Evolutionary conservation across 495 filamentous ascomycete genomes (phyloP).

Genomic region (Penicillium cosmopolitanum): DNA sequence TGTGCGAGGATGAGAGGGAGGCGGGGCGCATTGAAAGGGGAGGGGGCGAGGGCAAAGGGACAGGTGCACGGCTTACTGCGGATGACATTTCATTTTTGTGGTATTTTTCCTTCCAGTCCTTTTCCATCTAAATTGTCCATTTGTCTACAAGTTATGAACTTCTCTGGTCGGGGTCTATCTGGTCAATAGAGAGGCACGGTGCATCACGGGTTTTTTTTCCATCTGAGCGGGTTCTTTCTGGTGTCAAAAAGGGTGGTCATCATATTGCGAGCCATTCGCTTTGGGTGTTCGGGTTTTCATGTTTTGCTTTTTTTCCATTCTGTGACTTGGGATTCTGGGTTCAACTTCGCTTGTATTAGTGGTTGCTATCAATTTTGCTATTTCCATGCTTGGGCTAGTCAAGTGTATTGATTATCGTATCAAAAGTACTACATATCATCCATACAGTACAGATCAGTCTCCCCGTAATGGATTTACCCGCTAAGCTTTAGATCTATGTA

Average conservation of each 20-base stretch:
- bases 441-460: neutral
- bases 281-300: neutral
- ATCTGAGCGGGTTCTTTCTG: neutral
- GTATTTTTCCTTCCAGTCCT: conserved; percentile 2
- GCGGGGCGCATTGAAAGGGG: conserved; percentile 9
- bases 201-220: conserved; percentile 13
- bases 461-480: neutral
- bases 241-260: conserved; percentile 15
- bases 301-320: conserved; percentile 13
- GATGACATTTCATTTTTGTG: conserved; percentile 8
- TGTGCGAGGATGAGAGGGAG: conserved; percentile 17
- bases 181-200: conserved; percentile 17
- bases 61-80: conserved; percentile 10
- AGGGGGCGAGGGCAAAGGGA: conserved; percentile 3
- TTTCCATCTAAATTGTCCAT: conserved; percentile 5
- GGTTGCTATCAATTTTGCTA: neutral
- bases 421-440: neutral
- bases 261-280: conserved; percentile 8
- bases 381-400: neutral
- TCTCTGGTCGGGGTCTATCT: conserved; percentile 2
- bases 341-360: conserved; percentile 1
- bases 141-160: conserved; percentile 5
- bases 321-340: neutral
- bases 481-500: conserved; percentile 11
- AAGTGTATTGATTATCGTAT: conserved; percentile 17